Evolutionary conservation across 164 flowering plant genomes (phyloP), one percentile per base, ranked within the genome.

Genomic region (Cinnamomum micranthum): DNA sequence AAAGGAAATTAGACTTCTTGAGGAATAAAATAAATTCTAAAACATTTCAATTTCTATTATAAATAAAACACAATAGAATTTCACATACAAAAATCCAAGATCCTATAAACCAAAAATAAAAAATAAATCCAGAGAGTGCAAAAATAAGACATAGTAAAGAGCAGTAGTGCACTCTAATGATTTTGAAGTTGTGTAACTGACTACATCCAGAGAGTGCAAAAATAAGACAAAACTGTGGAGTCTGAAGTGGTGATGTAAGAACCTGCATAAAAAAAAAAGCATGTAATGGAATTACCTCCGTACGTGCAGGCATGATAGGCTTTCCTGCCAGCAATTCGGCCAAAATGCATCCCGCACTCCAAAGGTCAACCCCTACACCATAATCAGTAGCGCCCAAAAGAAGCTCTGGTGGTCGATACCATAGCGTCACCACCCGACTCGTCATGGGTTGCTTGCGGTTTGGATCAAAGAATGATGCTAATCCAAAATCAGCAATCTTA

Each of bases 291-390:
- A 35, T 65, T 81, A 92, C 97, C 91, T 92, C 97, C 6, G 94
- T 92, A 5, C 92, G 87, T 52, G 94, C 97, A 76, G 97, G 94
- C 93, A 92, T 87, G 75, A 92, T 90, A 70, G 97, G 94, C 82
- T 88, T 92, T 71, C 92, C 97, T 65, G 91, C 91, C 81, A 88
- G 81, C 66, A 92, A 74, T 83, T 92, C 97, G 19, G 93, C 94
- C 14, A 92, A 79, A 80, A 92, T 92, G 79, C 97, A 92, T 25
- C 97, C 97, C 50, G 93, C 91, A 82, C 97, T 90, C 97, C 97
- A 92, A 20, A 92, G 88, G 81, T 92, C 94, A 52, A 92, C 86
- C 77, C 92, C 94, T 22, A 90, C 92, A 77, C 89, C 86, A 82
- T 92, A 92, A 73, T 90, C 87, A 68, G 90, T 90, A 74, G 97